Conservation (phyloP, 495 filamentous ascomycete species). For the Penicillium bovifimosum region DNA sequence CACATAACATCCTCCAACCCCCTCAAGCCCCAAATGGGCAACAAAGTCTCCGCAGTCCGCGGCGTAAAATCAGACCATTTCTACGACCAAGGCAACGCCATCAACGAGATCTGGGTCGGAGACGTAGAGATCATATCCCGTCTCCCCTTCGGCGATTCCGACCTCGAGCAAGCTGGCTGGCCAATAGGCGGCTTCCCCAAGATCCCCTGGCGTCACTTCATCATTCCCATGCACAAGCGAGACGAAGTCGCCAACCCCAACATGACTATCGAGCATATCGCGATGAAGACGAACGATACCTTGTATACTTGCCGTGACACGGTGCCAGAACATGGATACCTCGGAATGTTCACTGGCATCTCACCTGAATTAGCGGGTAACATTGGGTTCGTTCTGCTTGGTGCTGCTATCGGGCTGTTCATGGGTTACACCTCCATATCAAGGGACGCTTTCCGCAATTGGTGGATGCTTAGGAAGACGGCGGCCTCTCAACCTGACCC, state of each 20-base stretch:
- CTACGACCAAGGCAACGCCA: conserved; percentile 33
- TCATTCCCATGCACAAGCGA: conserved; percentile 34
- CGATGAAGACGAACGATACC: background rate
- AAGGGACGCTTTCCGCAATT: background rate
- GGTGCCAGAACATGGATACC: background rate
- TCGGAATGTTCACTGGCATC: background rate
- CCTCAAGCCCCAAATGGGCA: conserved; percentile 21
- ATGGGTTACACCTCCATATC: fast-evolving
- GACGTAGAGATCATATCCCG: conserved; percentile 35
- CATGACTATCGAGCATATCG: background rate
- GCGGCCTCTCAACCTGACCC: background rate
- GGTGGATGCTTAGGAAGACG: background rate
- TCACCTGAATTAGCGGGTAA: background rate
- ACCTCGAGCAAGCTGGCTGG: conserved; percentile 34
- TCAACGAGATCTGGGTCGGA: conserved; percentile 38
- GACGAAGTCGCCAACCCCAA: conserved; percentile 3
- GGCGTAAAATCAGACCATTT: conserved; percentile 31
- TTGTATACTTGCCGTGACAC: background rate
- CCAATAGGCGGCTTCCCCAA: conserved; percentile 27
- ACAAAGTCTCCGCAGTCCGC: conserved; percentile 29
- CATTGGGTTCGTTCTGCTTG: background rate
- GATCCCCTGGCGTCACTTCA: conserved; percentile 40
- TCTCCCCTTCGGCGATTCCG: conserved; percentile 34
- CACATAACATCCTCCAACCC: background rate
- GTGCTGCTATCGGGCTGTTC: background rate